These are phyloP conservation scores for Helichrysum umbraculigerum DNA, from an alignment of 129 eudicot genomes.

Conservation along the genomic window DNA sequence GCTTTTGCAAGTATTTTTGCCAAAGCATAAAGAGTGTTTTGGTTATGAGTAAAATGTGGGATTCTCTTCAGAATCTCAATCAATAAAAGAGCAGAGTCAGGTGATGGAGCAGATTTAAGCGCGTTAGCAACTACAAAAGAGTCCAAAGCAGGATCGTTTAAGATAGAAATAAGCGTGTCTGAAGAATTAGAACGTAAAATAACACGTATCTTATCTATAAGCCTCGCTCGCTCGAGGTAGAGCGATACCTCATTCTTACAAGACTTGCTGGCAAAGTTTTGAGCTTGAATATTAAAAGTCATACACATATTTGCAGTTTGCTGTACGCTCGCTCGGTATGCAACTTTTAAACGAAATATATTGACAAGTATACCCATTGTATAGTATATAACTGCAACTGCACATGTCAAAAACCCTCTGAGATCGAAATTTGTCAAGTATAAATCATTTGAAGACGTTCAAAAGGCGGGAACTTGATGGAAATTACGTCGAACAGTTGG, in stretches of 20 bases:
- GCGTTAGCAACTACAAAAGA: constrained; percentile 84
- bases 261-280: constrained; percentile 38
- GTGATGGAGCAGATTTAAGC: constrained; percentile 74
- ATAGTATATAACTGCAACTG: neutral
- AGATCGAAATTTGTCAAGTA: neutral
- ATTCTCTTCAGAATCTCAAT: constrained; percentile 57
- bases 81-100: constrained; percentile 61
- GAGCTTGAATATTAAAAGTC: constrained; percentile 27
- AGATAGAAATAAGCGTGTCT: constrained; percentile 46
- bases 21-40: constrained; percentile 64
- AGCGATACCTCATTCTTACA: constrained; percentile 48
- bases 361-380: constrained; percentile 28
- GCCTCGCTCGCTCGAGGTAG: constrained; percentile 72
- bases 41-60: constrained; percentile 65
- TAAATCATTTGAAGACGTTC: neutral
- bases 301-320: constrained; percentile 15
- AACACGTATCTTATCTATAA: constrained; percentile 70
- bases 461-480: neutral
- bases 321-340: neutral
- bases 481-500: constrained; percentile 9
- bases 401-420: neutral
- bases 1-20: constrained; percentile 76
- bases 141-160: constrained; percentile 64
- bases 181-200: constrained; percentile 44
- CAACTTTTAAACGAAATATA: neutral